Evolutionary conservation across 495 filamentous ascomycete species (phyloP).

Genomic region (Collariella sp.): DNA sequence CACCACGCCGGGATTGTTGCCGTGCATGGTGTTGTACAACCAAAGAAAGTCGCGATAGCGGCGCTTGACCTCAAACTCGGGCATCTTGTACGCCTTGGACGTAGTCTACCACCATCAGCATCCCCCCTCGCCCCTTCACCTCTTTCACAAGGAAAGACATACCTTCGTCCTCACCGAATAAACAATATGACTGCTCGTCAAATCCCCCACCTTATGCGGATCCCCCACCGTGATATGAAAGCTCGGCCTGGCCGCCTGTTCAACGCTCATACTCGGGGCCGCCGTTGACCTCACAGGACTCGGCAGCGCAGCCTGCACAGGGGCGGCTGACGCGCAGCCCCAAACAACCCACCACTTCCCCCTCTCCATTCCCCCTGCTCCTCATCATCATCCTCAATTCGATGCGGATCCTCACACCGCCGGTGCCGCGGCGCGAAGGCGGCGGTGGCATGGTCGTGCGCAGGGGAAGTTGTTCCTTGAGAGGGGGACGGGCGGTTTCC

Average conservation of each 20-base stretch:
- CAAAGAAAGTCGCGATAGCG: slow-evolving; percentile 95
- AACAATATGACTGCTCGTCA: slow-evolving; percentile 94
- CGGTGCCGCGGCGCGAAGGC: slow-evolving; percentile 10
- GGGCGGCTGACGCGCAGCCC: slow-evolving; percentile 50
- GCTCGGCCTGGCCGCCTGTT: slow-evolving; percentile 80
- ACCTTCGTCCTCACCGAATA: slow-evolving; percentile 94
- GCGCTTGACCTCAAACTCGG: slow-evolving; percentile 84
- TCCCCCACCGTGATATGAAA: slow-evolving; percentile 94
- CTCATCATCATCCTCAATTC: slow-evolving; percentile 61
- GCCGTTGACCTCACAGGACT: slow-evolving; percentile 49
- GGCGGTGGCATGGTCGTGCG: slow-evolving; percentile 43
- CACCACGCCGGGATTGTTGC: slow-evolving; percentile 88
- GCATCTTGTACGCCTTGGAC: slow-evolving; percentile 86
- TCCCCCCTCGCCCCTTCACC: neutral
- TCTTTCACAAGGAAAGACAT: slow-evolving; percentile 18
- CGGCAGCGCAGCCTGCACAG: slow-evolving; percentile 58
- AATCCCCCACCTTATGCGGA: slow-evolving; percentile 93
- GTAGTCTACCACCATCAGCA: slow-evolving; percentile 53
- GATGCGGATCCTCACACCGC: slow-evolving; percentile 42
- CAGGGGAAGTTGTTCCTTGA: slow-evolving; percentile 66
- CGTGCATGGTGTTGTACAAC: slow-evolving; percentile 90
- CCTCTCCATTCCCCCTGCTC: slow-evolving; percentile 17
- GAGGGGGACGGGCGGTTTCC: slow-evolving; percentile 72
- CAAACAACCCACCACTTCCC: slow-evolving; percentile 3
- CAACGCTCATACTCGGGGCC: slow-evolving; percentile 76